Base-by-base conservation (phyloP, 1,139 yeast species). In the Pichia sp. region DNA sequence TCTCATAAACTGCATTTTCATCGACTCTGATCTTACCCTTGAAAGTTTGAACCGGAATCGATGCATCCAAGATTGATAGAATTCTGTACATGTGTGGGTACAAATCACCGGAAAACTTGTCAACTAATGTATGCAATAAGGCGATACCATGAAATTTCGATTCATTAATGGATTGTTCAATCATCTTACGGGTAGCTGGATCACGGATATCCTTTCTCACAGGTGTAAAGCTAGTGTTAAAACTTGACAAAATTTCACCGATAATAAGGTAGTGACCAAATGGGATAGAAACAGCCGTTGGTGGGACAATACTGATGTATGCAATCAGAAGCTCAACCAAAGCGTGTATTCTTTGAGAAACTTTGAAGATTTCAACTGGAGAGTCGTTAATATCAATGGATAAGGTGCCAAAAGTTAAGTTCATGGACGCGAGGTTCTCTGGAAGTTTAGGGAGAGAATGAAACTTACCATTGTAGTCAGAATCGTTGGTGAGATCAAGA, bases 161-260 rank as follows among this genome's bases (percentile, higher is more conserved):
- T 27, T 59, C 57, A 5, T 58, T 48, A 18, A 76, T 56, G 3
- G 79, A 64, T 5, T 59, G 51, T 21, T 53, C 51, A 23, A 79
- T 62, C 19, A 67, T 51, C 10, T 57, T 53, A 39, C 63, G 67
- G 33, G 70, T 48, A 23, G 67, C 62, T 4, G 54, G 49, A 40
- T 71, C 77, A 41, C 78, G 66, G 31, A 81, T 55, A 38, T 80
- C 86, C 33, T 69, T 66, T 47, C 69, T 75, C 48, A 77, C 67
- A 2, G 75, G 65, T 26, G 76, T 58, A 44, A 71, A 75, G 36
- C 66, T 69, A 12, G 70, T 59, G 45, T 77, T 76, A 37, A 81
- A 58, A 18, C 77, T 66, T 39, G 74, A 56, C 10, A 77, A 50
- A 3, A 72, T 54, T 49, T 78, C 84, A 25, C 66, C 62, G 29